Evolutionary conservation across 2,329 filamentous ascomycete genomes (phyloP), one percentile per base, ranked within the genome.

Genomic region (Sporothrix schenckii): DNA sequence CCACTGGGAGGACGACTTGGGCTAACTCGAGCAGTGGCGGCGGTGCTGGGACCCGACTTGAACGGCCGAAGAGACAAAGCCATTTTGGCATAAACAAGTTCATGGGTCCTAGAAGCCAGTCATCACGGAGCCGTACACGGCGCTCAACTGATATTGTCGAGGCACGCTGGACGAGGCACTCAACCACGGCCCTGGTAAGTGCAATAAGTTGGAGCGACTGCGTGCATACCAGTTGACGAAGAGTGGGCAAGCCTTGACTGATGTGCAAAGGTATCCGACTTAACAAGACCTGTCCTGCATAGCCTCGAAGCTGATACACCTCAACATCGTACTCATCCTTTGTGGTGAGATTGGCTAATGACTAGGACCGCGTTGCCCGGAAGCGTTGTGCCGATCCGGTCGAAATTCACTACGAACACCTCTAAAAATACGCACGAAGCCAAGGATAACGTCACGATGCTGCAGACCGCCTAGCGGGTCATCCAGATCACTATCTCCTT

Each of bases 81-180:
- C 83, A 90, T 72, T 94, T 95, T 76, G 92, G 92, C 70, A 95
- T 92, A 0, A 91, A 95, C 78, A 92, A 95, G 81, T 95, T 95
- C 80, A 87, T 95, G 85, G 85, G 74, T 94, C 91, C 91, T 92
- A 92, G 73, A 85, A 89, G 74, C 82, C 87, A 11, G 87, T 93
- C 9, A 87, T 87, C 30, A 91, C 91, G 0, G 90, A 94, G 81
- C 92, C 92, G 4, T 95, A 93, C 78, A 83, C 95, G 53, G 90
- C 88, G 73, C 82, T 95, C 70, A 95, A 95, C 81, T 30, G 27
- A 2, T 30, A 90, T 95, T 79, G 92, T 70, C 95, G 92, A 2
- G 92, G 91, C 72, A 89, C 83, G 52, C 80, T 82, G 4, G 79
- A 82, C 72, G 81, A 83, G 79, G 86, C 83, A 1, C 83, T 94